Percentiles rank a stretch among this genome's conserved stretches.
Evolutionary conservation across 1,139 yeast species (phyloP).

Genomic region (Suhomyces yuchorum): DNA sequence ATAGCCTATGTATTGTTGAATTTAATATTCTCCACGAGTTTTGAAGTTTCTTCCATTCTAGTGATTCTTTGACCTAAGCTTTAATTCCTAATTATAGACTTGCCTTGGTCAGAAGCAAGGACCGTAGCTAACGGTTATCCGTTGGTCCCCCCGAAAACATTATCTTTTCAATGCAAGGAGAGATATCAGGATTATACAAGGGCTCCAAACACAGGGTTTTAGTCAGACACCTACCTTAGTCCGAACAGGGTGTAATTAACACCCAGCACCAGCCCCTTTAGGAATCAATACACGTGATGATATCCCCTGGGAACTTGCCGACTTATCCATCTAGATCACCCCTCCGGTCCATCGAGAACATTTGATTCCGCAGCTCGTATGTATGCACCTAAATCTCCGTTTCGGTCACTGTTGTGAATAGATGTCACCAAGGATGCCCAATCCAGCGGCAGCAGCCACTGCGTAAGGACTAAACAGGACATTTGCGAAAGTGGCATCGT

Average conservation of each 20-base stretch:
- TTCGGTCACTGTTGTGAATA: conserved; percentile 1
- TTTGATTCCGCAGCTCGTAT: background rate
- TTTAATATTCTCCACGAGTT: too few relatives aligned
- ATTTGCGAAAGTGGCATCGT: background rate
- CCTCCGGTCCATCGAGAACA: background rate
- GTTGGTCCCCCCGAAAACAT: background rate
- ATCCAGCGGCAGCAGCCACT: background rate
- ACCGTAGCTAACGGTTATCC: background rate
- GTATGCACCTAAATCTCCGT: conserved; percentile 2
- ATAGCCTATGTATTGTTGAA: background rate
- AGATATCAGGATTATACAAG: too few relatives aligned
- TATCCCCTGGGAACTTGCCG: background rate
- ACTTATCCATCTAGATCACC: background rate
- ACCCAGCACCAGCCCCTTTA: background rate
- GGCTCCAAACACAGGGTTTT: background rate
- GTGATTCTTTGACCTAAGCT: too few relatives aligned
- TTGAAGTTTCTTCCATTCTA: too few relatives aligned
- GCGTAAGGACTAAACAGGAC: background rate
- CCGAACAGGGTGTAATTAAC: background rate
- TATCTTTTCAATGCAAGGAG: too few relatives aligned
- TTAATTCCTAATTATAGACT: too few relatives aligned
- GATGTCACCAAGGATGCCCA: background rate
- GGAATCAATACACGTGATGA: background rate
- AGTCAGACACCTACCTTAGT: background rate
- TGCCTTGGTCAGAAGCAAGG: too few relatives aligned